Base-by-base conservation (phyloP, 345 rosid species). In the Euphorbia tirucalli region DNA sequence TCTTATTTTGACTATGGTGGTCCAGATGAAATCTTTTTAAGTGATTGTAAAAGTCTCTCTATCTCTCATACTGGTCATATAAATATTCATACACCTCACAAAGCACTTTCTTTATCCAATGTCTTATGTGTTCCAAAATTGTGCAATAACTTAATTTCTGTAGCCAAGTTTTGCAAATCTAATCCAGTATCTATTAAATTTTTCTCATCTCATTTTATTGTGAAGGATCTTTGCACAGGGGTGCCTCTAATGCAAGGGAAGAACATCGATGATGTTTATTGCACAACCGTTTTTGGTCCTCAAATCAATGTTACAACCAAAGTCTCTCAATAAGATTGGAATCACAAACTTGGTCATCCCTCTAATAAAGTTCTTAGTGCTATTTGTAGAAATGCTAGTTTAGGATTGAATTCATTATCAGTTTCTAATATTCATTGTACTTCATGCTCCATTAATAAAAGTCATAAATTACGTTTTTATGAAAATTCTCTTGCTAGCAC, bases 171-270 rank as follows among this genome's bases (percentile, higher is more conserved):
- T n/a, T n/a, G n/a, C n/a, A n/a, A n/a, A n/a, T n/a, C n/a, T n/a
- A n/a, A n/a, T 5, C 54, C 10, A 9, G 25, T 46, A 2, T 25
- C 25, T 39, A n/a, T 41, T 41, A n/a, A 64, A 64, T 37, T 64
- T 64, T 64, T 64, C 31, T 64, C 30, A 22, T 37, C 68, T 64
- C 19, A 64, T 41, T 64, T 64, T 39, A 19, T 41, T 61, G 18
- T 57, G 61, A 57, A 57, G 61, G 61, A 57, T 57, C 61, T 57
- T 57, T 7, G 61, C 18, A 57, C 32, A 7, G 9, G 61, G 61
- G 61, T 16, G 6, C 15, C 32, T 57, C 31, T 50, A 50, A 16
- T 50, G 0, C 56, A 7, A 7, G 22, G 56, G 21, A 7, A 50
- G 21, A 50, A 50, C 32, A 57, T 9, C 4, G 32, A 22, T 57